Evolutionary conservation across 2,329 filamentous ascomycete genomes (phyloP), one percentile per base, ranked within the genome.

Genomic region (Podosphaera xanthii): DNA sequence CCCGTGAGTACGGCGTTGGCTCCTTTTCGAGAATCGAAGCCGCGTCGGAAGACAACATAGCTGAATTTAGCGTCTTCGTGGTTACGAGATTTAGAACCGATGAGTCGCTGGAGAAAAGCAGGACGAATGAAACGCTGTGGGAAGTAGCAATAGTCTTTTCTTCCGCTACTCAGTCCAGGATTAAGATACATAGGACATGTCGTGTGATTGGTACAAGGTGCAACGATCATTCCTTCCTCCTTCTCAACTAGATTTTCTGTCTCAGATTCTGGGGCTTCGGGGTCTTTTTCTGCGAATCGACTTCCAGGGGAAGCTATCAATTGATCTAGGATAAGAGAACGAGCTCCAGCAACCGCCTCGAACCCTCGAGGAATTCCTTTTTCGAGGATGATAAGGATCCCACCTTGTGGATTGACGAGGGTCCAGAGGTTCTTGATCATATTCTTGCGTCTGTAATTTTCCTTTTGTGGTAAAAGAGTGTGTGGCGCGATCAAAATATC

Each of bases 311-410:
- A 81, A 10, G 81, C 72, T 59, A 95, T 84, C 68, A 87, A 83
- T 52, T 84, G 81, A 61, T 86, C 79, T 0, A 97, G 75, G 0
- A 98, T 74, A 61, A 86, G 81, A 49, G 89, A 78, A 57, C 92
- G 82, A 4, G 90, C 89, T 55, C 85, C 86, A 9, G 88, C 91
- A 48, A 98, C 81, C 12, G 87, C 86, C 69, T 97, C 92, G 64
- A 98, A 98, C 0, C 92, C 92, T 50, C 87, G 81, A 10, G 89
- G 87, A 10, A 94, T 80, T 0, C 89, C 92, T 70, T 96, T 97
- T 70, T 98, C 92, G 31, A 96, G 73, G 2, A 97, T 72, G 56
- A 97, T 80, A 3, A 98, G 76, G 12, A 98, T 79, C 42, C 92
- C 92, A 1, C 91, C 91, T 22, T 90, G 77, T 1, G 86, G 86